These are phyloP conservation scores for Boletus reticuloceps DNA, from an alignment of 768 basidiomycete genomes.

Conservation along the genomic window DNA sequence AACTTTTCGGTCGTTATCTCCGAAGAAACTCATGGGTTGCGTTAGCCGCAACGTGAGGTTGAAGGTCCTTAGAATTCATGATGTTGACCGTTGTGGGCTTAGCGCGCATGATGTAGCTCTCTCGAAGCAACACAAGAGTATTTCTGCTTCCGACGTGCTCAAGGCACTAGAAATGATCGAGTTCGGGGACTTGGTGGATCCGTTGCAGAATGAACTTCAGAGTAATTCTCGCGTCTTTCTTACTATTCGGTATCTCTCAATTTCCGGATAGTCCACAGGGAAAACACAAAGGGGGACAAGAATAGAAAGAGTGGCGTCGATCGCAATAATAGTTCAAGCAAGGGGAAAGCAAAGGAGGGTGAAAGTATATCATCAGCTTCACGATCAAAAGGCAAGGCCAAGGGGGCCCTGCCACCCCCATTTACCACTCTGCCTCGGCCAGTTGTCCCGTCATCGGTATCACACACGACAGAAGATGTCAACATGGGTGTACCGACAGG, in stretches of 20 bases:
- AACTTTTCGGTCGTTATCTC: not conserved
- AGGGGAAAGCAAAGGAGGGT: slow-evolving; percentile 32
- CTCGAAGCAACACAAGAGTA: slow-evolving; percentile 84
- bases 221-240: slow-evolving; percentile 35
- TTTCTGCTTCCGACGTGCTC: slow-evolving; percentile 87
- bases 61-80: not conserved
- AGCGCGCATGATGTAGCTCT: slow-evolving; percentile 88
- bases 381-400: slow-evolving; percentile 32
- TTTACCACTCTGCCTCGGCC: slow-evolving; percentile 30
- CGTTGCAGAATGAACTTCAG: slow-evolving; percentile 61
- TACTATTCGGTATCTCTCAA: not conserved
- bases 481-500: slow-evolving; percentile 20
- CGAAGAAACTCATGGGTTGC: not conserved
- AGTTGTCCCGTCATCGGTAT: slow-evolving; percentile 27
- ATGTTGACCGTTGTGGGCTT: slow-evolving; percentile 3
- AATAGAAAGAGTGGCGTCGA: slow-evolving; percentile 30
- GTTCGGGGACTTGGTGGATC: slow-evolving; percentile 66
- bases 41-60: slow-evolving; percentile 46
- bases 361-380: slow-evolving; percentile 31
- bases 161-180: slow-evolving; percentile 81
- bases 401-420: slow-evolving; percentile 24
- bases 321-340: slow-evolving; percentile 25
- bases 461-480: slow-evolving; percentile 26
- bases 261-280: slow-evolving; percentile 55
- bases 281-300: slow-evolving; percentile 61